Evolutionary conservation across 2,329 filamentous ascomycete genomes (phyloP).

Genomic region (Pseudogymnoascus sp.): DNA sequence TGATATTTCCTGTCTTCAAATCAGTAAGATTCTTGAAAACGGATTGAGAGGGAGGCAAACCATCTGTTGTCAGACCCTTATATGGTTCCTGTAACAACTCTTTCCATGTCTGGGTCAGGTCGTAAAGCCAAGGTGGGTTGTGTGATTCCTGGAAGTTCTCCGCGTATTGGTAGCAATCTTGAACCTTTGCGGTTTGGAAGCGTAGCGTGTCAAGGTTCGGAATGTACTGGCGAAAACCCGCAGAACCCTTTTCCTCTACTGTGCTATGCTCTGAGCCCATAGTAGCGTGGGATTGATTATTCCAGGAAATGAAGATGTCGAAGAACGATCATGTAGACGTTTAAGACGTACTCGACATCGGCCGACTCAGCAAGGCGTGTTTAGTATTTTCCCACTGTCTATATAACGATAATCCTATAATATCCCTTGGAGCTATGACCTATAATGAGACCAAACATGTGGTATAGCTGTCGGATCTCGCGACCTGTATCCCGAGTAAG

Average conservation of each 20-base stretch:
- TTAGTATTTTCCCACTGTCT: not conserved
- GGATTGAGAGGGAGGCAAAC: conserved; percentile 31
- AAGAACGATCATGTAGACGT: not conserved
- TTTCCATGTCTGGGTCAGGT: conserved; percentile 58
- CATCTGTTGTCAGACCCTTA: conserved; percentile 27
- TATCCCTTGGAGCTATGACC: not conserved
- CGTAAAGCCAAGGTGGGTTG: conserved; percentile 60
- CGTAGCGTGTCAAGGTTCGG: conserved; percentile 55
- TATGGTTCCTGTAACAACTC: conserved; percentile 49
- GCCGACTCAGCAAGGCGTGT: not conserved
- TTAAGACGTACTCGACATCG: not conserved
- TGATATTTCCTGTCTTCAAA: conserved; percentile 42
- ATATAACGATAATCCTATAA: not conserved
- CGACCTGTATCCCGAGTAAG: not conserved
- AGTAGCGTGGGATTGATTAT: not conserved
- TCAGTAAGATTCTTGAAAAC: conserved; percentile 42
- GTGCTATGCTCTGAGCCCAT: not conserved
- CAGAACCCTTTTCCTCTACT: conserved; percentile 19
- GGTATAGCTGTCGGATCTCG: not conserved
- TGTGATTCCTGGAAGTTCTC: conserved; percentile 50
- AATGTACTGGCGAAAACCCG: conserved; percentile 49
- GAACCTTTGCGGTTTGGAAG: conserved; percentile 55
- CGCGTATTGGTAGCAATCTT: conserved; percentile 57
- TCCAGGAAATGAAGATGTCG: not conserved
- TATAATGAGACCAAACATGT: not conserved